Base-by-base conservation (phyloP, 345 rosid genomes). In the Arabis alpina region DNA sequence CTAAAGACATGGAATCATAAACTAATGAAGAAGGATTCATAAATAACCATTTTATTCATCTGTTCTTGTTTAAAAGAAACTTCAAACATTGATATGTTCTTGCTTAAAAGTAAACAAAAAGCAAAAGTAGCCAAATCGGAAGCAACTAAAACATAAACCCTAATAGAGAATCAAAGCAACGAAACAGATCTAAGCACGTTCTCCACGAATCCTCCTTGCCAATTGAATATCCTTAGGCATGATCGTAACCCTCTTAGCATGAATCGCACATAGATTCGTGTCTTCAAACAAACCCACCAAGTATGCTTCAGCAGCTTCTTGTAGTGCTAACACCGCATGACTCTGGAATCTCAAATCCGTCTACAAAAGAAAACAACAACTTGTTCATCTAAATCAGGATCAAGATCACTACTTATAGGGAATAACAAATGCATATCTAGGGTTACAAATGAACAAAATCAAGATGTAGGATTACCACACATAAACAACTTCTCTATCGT, bases 301-400 rank as follows among this genome's bases (percentile, higher is more conserved):
- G 27, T 84, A 88, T 0, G 94, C 91, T 71, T 88, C 94, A 0
- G 85, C 94, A 6, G 88, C 95, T 71, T 88, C 95, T 64, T 88
- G 95, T 15, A 86, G 88, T 0, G 95, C 90, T 1, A 85, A 81
- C 4, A 88, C 92, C 0, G 95, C 92, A 47, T 85, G 88, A 73
- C 92, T 89, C 82, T 88, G 88, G 84, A 88, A 88, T 70, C 90
- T 82, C 82, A 87, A 45, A 65, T 88, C 92, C 50, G 86, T 85
- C 90, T 76, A 69, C n/a, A 28, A 61, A n/a, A 8, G 1, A 2
- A 44, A 8, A 4, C 37, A 34, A n/a, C 36, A 32, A 32, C 36
- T 32, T 32, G 6, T 32, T 1, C 0, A 3, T 32, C 36, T 3
- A 4, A 5, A 32, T 32, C 5, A 32, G 36, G 36, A 32, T 32